phyloP scores from a whole-genome alignment of 495 filamentous ascomycete genomes.

The Penicillium cosmopolitanum region DNA sequence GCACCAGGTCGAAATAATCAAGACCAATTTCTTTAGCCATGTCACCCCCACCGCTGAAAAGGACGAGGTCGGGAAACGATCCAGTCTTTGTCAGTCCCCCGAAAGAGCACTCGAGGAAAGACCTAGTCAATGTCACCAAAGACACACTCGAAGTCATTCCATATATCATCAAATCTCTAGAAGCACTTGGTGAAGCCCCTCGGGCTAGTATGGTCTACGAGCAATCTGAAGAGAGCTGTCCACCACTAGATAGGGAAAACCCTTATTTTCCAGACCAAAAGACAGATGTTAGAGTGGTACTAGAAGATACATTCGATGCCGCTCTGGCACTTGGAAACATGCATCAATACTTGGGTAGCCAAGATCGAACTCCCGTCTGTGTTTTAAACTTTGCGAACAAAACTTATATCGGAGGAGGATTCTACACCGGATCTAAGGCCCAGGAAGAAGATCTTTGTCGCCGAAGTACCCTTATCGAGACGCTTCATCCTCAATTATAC shows the following conservation, averaged over 20 bases:
- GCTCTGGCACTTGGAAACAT: slow-evolving; percentile 43
- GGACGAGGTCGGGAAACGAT: background rate
- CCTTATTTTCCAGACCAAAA: slow-evolving; percentile 21
- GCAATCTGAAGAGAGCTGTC: slow-evolving; percentile 2
- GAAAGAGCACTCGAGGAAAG: background rate
- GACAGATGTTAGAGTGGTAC: slow-evolving; percentile 45
- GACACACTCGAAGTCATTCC: slow-evolving; percentile 26
- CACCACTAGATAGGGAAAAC: background rate
- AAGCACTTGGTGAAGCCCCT: background rate
- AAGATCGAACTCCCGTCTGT: slow-evolving; percentile 43
- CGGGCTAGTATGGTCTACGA: background rate
- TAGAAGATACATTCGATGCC: slow-evolving; percentile 55
- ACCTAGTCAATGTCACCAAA: slow-evolving; percentile 8
- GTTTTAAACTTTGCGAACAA: slow-evolving; percentile 67
- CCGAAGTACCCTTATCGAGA: slow-evolving; percentile 58
- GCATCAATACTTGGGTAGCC: slow-evolving; percentile 2
- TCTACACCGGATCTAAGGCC: slow-evolving; percentile 54
- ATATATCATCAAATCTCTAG: slow-evolving; percentile 6
- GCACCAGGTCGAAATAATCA: too few species aligned
- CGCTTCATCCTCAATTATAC: slow-evolving; percentile 59
- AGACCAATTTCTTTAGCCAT: too few species aligned
- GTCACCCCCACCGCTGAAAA: too few species aligned
- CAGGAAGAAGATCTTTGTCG: slow-evolving; percentile 72
- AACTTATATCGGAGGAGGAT: slow-evolving; percentile 57
- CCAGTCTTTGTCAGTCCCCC: background rate